Base-by-base conservation (phyloP, 2,329 filamentous ascomycete species). In the Aspergillus novoparasiticus region DNA sequence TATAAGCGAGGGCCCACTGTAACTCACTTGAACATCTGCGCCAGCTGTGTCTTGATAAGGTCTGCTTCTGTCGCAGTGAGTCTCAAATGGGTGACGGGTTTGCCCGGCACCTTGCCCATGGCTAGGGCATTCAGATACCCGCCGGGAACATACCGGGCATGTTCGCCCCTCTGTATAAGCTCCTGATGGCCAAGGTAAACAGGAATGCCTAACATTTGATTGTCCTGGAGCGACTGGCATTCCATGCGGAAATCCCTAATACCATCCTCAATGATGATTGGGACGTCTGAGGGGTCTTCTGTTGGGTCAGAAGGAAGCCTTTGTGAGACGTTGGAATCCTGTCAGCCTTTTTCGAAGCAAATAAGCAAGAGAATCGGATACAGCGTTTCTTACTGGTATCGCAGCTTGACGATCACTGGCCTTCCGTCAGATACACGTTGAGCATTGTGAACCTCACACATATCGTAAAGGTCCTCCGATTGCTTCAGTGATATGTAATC, bases 1-100 rank as follows among this genome's bases (percentile, higher is more conserved):
- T 8, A 19, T 41, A 8, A 19, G 3, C 1, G 2, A 41, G 1
- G 16, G 2, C 2, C 2, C 6, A 41, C 2, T 19, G 6, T 1
- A 19, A 41, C 16, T 19, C 36, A 19, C 36, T 41, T 6, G 1
- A 41, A 41, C 14, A 39, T 39, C 36, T 14, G 6, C 14, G 36
- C 36, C 1, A 39, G 6, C 5, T 39, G 36, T 19, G 14, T 39
- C 14, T 39, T 39, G 36, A 39, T 39, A 0, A 39, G 16, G 16
- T 39, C 36, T 39, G 14, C 36, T 4, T 39, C 36, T 39, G 36
- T 39, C 14, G 36, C 36, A 19, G 36, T 16, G 6, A 19, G 36
- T 39, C 36, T 19, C 36, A 39, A 39, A 39, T 39, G 16, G 1
- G 14, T 39, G 14, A 39, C 36, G 1, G 36, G 36, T 6, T 39